Conservation (phyloP, 192 early-diverging fungal genomes). For the Linnemannia elongata region DNA sequence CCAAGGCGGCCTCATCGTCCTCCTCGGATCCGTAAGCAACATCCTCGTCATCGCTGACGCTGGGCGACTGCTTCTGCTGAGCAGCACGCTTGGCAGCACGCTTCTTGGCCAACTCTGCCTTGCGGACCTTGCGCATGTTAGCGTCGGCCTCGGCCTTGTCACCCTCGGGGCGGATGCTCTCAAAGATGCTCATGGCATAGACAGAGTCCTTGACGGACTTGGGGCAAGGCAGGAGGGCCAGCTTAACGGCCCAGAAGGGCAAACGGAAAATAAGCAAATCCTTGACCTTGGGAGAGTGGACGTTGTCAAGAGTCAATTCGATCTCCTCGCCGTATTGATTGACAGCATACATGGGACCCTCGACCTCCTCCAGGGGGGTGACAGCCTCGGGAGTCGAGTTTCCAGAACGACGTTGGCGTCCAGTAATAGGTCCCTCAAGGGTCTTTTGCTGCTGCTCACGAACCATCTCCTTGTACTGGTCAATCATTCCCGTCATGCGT, state of each 20-base stretch:
- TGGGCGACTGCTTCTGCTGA: slow-evolving; percentile 37
- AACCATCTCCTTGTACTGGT: slow-evolving; percentile 57
- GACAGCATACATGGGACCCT: slow-evolving; percentile 52
- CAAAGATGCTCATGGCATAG: slow-evolving; percentile 30
- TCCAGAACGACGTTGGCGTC: slow-evolving; percentile 56
- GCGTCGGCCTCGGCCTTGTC: slow-evolving; percentile 38
- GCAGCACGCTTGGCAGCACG: slow-evolving; percentile 44
- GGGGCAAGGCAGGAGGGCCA: slow-evolving; percentile 18
- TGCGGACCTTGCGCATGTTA: slow-evolving; percentile 23
- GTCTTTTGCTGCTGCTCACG: slow-evolving; percentile 54
- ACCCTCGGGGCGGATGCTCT: slow-evolving; percentile 44
- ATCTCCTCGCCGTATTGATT: slow-evolving; percentile 59
- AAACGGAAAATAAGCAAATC: slow-evolving; percentile 37
- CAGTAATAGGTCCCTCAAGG: slow-evolving; percentile 52
- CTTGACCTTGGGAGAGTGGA: slow-evolving; percentile 37
- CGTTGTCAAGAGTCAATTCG: slow-evolving; percentile 48
- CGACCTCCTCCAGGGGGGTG: slow-evolving; percentile 41
- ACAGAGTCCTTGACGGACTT: slow-evolving; percentile 35
- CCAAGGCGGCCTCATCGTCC: slow-evolving; percentile 32
- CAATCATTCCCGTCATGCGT: slow-evolving; percentile 63
- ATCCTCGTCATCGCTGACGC: slow-evolving; percentile 41
- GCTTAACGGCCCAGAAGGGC: slow-evolving; percentile 46
- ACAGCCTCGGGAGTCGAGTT: slow-evolving; percentile 51
- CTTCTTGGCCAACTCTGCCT: slow-evolving; percentile 49
- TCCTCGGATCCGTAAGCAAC: slow-evolving; percentile 11